phyloP scores from a whole-genome alignment of 2,329 filamentous ascomycete genomes.

The Diaporthe sp. region DNA sequence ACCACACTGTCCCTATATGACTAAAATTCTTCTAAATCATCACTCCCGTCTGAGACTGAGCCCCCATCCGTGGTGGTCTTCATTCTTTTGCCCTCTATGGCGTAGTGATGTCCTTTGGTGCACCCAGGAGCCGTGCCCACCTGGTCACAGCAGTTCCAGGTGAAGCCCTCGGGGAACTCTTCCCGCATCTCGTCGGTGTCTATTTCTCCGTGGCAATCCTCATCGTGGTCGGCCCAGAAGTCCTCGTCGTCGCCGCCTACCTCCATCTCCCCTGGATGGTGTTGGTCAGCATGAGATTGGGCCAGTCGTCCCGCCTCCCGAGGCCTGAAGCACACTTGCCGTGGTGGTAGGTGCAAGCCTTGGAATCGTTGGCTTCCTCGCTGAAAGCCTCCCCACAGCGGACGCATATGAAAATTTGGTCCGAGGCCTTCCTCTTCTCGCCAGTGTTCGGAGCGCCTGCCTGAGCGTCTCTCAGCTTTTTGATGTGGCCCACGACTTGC shows the following conservation, averaged over 20 bases:
- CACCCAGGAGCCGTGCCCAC: conserved; percentile 37
- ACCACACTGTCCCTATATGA: background rate
- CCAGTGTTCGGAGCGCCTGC: background rate
- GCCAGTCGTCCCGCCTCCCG: background rate
- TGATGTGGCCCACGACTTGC: background rate
- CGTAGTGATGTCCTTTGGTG: conserved; percentile 37
- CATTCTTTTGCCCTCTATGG: conserved; percentile 22
- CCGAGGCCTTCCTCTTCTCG: background rate
- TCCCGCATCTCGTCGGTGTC: conserved; percentile 45
- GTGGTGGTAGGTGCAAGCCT: background rate
- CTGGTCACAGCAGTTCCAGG: conserved; percentile 49
- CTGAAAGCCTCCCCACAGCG: background rate
- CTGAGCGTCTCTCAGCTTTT: background rate
- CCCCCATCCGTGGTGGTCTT: background rate
- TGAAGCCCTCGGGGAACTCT: conserved; percentile 48
- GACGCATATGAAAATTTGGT: background rate
- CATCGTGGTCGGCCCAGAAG: conserved; percentile 50
- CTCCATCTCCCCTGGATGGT: conserved; percentile 45
- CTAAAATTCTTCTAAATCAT: background rate
- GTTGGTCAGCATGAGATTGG: background rate
- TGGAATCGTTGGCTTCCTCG: conserved; percentile 4
- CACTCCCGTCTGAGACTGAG: background rate
- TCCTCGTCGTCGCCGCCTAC: conserved; percentile 43
- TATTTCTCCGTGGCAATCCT: conserved; percentile 47
- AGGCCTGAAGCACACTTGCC: background rate